These are phyloP conservation scores for Choiromyces venosus DNA, from an alignment of 495 filamentous ascomycete genomes.

Conservation along the genomic window DNA sequence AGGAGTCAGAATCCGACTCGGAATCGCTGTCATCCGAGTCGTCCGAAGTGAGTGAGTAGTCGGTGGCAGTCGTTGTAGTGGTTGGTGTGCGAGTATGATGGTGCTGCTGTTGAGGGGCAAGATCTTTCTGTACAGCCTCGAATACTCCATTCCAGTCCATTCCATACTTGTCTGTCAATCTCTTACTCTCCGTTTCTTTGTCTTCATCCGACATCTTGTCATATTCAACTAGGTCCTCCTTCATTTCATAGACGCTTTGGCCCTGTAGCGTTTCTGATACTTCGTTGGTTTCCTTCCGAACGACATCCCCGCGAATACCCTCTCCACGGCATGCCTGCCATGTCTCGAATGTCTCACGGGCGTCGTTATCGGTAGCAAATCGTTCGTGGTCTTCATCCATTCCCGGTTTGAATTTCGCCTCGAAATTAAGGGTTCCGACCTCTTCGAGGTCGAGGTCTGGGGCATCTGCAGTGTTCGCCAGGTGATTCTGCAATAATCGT, in stretches of 20 bases:
- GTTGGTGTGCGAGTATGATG: too few relatives aligned
- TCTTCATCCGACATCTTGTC: slow-evolving; percentile 55
- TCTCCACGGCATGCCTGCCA: slow-evolving; percentile 88
- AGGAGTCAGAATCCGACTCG: slow-evolving; percentile 39
- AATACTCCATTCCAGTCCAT: slow-evolving; percentile 89
- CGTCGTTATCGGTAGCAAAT: slow-evolving; percentile 82
- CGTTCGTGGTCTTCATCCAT: slow-evolving; percentile 79
- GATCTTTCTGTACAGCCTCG: slow-evolving; percentile 55
- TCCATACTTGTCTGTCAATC: slow-evolving; percentile 74
- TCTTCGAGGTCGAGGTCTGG: slow-evolving; percentile 65
- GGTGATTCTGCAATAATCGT: slow-evolving; percentile 82
- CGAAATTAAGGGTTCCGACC: slow-evolving; percentile 74
- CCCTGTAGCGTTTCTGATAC: slow-evolving; percentile 68
- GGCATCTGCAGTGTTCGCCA: slow-evolving; percentile 63
- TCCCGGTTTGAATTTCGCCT: slow-evolving; percentile 75
- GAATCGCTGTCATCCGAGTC: slow-evolving; percentile 38
- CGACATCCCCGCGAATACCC: slow-evolving; percentile 65
- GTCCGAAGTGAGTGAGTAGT: slow-evolving; percentile 13
- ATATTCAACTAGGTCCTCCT: slow-evolving; percentile 70
- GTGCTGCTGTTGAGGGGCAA: slow-evolving; percentile 3
- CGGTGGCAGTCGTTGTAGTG: slow-evolving; percentile 30
- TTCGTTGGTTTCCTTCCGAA: slow-evolving; percentile 62
- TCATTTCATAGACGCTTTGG: slow-evolving; percentile 64
- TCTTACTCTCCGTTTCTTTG: too few relatives aligned
- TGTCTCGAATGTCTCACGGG: slow-evolving; percentile 84